Evolutionary conservation across 2,329 filamentous ascomycete genomes (phyloP), one percentile per base, ranked within the genome.

Genomic region (Fusarium fujikuroi): DNA sequence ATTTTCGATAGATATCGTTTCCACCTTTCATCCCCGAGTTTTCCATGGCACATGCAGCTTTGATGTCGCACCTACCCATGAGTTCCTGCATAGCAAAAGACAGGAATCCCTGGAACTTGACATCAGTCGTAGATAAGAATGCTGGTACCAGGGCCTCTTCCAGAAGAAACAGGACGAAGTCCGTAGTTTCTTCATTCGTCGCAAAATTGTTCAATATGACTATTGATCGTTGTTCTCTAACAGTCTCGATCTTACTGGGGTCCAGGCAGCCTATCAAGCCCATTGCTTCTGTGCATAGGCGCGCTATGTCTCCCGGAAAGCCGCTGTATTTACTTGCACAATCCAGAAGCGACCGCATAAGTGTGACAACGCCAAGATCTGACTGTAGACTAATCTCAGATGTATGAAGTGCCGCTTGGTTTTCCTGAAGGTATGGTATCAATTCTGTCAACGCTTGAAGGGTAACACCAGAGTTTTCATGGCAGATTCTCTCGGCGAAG

Each of bases 41-140:
- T 42, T 83, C 81, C 79, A 82, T 81, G 36, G 80, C 81, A 58
- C 85, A 86, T 1, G 88, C 89, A 16, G 88, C 85, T 66, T 87
- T 91, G 77, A 98, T 91, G 34, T 92, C 91, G 77, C 93, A 94
- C 74, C 92, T 90, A 49, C 92, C 91, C 7, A 98, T 87, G 44
- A 98, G 87, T 77, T 97, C 92, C 81, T 99, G 96, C 91, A 99
- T 98, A 4, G 92, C 93, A 81, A 93, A 99, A 3, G 95, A 95
- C 23, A 99, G 87, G 79, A 97, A 97, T 0, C 95, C 95, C 81
- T 98, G 96, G 10, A 95, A 88, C 73, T 91, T 92, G 5, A 95
- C 93, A 79, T 98, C 97, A 1, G 93, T 96, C 3, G 94, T 93
- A 2, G 95, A 97, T 47, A 97, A 85, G 79, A 99, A 99, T 2